phyloP scores from a whole-genome alignment of 345 rosid species.

The Eucalyptus sp. region DNA sequence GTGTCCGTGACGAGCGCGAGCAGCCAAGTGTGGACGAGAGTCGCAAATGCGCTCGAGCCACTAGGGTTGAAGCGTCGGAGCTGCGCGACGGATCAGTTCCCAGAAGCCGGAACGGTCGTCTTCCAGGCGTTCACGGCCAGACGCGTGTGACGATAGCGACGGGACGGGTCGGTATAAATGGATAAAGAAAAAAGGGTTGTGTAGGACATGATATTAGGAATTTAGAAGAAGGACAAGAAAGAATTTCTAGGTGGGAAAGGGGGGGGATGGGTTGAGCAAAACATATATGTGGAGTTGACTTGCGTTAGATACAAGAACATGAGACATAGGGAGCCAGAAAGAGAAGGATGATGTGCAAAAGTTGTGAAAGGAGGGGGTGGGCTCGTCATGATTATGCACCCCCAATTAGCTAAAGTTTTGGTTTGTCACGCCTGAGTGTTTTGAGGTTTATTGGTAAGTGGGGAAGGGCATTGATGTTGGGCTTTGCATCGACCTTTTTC shows the following conservation, averaged over 20 bases:
- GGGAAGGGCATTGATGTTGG: background rate
- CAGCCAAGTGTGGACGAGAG: slow-evolving; percentile 46
- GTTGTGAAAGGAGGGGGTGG: slow-evolving; percentile 5
- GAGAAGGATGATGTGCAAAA: slow-evolving; percentile 31
- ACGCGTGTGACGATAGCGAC: slow-evolving; percentile 17
- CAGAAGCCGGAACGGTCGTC: slow-evolving; percentile 50
- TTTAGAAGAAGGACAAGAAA: background rate
- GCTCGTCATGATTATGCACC: slow-evolving; percentile 71
- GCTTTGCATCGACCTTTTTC: background rate
- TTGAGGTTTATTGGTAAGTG: slow-evolving; percentile 8
- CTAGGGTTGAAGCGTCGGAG: slow-evolving; percentile 76
- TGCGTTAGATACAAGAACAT: background rate
- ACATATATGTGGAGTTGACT: slow-evolving; percentile 5
- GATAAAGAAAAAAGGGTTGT: background rate
- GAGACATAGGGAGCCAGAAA: background rate
- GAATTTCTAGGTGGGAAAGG: background rate
- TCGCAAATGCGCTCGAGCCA: slow-evolving; percentile 49
- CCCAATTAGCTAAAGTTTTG: slow-evolving; percentile 44
- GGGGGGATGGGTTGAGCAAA: background rate
- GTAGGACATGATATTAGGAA: background rate
- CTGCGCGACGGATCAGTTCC: slow-evolving; percentile 56
- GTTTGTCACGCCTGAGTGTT: slow-evolving; percentile 62
- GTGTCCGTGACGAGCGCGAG: slow-evolving; percentile 53
- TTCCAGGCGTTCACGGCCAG: slow-evolving; percentile 79
- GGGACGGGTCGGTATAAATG: background rate